These are phyloP conservation scores for Calonectria naviculata DNA, from an alignment of 2,329 filamentous ascomycete genomes.

Conservation along the genomic window DNA sequence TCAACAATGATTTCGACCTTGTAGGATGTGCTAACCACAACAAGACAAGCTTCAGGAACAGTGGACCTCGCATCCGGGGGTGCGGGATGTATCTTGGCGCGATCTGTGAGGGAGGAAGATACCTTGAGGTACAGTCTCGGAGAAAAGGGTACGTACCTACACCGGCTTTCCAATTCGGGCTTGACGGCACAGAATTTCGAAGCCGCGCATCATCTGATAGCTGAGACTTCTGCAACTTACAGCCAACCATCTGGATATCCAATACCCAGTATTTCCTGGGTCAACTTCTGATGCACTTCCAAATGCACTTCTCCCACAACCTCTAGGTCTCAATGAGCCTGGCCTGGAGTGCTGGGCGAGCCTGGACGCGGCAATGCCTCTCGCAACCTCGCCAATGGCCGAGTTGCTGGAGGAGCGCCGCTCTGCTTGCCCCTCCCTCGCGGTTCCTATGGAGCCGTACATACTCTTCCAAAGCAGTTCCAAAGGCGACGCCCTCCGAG, in stretches of 20 bases:
- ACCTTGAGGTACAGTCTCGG: not conserved
- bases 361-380: slow-evolving; percentile 50
- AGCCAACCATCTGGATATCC: not conserved
- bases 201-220: not conserved
- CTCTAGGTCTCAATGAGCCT: slow-evolving; percentile 49
- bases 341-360: slow-evolving; percentile 50
- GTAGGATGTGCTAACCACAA: not conserved
- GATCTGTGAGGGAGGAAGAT: not conserved
- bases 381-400: slow-evolving; percentile 33
- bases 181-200: not conserved
- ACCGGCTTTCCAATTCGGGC: not conserved
- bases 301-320: slow-evolving; percentile 34
- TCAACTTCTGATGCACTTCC: slow-evolving; percentile 24
- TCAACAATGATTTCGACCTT: too few species aligned
- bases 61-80: not conserved
- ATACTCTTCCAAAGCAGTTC: slow-evolving; percentile 14
- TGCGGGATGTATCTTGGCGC: not conserved
- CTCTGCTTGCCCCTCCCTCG: slow-evolving; percentile 16
- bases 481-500: slow-evolving; percentile 47
- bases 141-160: not conserved
- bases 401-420: slow-evolving; percentile 12
- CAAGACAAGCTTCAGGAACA: slow-evolving; percentile 10
- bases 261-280: not conserved
- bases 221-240: not conserved
- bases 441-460: not conserved